Evolutionary conservation across 2,329 filamentous ascomycete genomes (phyloP), one percentile per base, ranked within the genome.

Genomic region (Pseudopithomyces maydicus): DNA sequence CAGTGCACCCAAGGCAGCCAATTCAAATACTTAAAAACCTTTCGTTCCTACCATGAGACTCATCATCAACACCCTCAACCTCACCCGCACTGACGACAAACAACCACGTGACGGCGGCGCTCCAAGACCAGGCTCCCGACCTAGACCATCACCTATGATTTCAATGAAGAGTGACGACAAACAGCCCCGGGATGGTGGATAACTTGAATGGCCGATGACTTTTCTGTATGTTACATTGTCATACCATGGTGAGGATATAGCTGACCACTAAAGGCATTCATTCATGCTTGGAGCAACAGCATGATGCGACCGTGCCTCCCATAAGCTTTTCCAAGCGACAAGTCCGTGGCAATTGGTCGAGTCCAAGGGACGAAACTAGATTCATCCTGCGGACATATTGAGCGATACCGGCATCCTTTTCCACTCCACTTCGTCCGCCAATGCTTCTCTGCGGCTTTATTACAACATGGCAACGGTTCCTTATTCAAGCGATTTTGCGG

Each of bases 81-180:
- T 59, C 53, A 41, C 44, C 57, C 59, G 57, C 61, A 38, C 54
- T 44, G 65, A 68, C 44, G 61, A 63, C 35, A 51, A 42, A 35
- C 64, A 71, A 50, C 71, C 73, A 2, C 59, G 72, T 14, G 71
- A 74, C 66, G 73, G 73, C 1, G 72, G 72, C 23, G 66, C 71
- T 35, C 71, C 70, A 11, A 66, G 67, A 52, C 67, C 62, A 59
- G 55, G 65, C 51, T 54, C 59, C 26, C 50, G 51, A 57, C 55
- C 56, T 10, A 22, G 22, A 55, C 61, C 61, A 29, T 55, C 62
- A 14, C 56, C 67, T 2, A 59, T 61, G 17, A 47, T 51, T 19
- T 69, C 56, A 60, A 56, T 53, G 23, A 54, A 38, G 20, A 60
- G 63, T 33, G 64, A 63, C 3, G 49, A 17, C 12, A 56, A 66